These are phyloP conservation scores for Marasmius sp. DNA, from an alignment of 1,284 basidiomycete genomes.

Conservation along the genomic window DNA sequence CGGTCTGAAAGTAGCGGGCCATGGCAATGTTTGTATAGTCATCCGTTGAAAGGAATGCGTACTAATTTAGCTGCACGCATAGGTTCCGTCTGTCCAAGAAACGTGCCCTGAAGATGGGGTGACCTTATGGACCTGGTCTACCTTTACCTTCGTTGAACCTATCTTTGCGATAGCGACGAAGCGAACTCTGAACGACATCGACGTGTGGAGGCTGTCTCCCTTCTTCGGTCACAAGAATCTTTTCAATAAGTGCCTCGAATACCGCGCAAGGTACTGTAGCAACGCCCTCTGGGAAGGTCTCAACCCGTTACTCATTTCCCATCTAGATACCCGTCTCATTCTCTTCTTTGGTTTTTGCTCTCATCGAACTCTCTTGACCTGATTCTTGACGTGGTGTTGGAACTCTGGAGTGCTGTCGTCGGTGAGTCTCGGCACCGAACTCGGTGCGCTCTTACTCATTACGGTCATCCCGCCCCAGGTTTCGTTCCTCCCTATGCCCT, in stretches of 20 bases:
- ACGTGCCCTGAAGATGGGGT: slow-evolving; percentile 74
- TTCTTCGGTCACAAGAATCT: slow-evolving; percentile 72
- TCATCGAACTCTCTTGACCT: slow-evolving; percentile 76
- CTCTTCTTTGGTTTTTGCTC: slow-evolving; percentile 63
- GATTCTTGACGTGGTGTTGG: slow-evolving; percentile 54
- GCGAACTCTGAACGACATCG: slow-evolving; percentile 63
- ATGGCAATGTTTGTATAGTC: slow-evolving; percentile 39
- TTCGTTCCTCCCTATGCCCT: slow-evolving; percentile 63
- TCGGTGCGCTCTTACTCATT: slow-evolving; percentile 5
- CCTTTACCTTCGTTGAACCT: slow-evolving; percentile 75
- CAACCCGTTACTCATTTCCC: neutral
- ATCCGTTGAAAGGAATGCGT: neutral
- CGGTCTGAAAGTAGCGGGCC: slow-evolving; percentile 45
- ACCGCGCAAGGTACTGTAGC: slow-evolving; percentile 39
- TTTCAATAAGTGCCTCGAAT: slow-evolving; percentile 62
- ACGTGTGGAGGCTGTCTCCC: slow-evolving; percentile 73
- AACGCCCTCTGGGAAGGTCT: neutral
- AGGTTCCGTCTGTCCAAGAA: slow-evolving; percentile 50
- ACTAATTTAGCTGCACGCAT: slow-evolving; percentile 1
- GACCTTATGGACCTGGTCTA: slow-evolving; percentile 76
- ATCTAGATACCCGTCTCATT: slow-evolving; percentile 49
- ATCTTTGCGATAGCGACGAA: slow-evolving; percentile 58
- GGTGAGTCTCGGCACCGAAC: slow-evolving; percentile 38
- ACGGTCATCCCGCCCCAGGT: slow-evolving; percentile 33
- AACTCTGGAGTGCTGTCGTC: slow-evolving; percentile 61